Evolutionary conservation across 192 early-diverging fungal genomes (phyloP).

Genomic region (Backusella psychrophila): DNA sequence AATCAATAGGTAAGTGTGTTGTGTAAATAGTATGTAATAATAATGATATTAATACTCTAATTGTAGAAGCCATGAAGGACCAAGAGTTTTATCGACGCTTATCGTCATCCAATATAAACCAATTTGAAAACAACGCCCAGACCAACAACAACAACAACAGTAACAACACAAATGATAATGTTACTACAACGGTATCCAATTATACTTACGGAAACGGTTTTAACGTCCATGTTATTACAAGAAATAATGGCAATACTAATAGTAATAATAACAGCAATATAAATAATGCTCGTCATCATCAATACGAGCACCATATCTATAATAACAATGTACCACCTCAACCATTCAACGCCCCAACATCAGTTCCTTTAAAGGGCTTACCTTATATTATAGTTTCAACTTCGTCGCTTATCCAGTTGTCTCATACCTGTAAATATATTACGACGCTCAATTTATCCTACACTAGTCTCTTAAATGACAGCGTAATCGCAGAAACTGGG

Average conservation of each 20-base stretch:
- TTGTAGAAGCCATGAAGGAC: conserved; percentile 10
- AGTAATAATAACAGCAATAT: background rate
- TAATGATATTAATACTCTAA: background rate
- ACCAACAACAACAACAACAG: background rate
- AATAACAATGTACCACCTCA: background rate
- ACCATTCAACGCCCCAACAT: background rate
- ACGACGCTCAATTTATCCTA: conserved; percentile 38
- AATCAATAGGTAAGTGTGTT: conserved; percentile 17
- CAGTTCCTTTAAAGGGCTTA: background rate
- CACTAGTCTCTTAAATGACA: conserved; percentile 32
- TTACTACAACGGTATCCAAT: background rate
- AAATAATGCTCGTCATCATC: background rate
- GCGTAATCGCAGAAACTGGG: conserved; percentile 43
- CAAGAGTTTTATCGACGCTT: conserved; percentile 15
- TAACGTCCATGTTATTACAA: background rate
- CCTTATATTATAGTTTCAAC: conserved; percentile 39
- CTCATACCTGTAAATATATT: conserved; percentile 37
- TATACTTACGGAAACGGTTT: background rate
- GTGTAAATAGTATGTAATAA: background rate
- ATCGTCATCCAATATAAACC: background rate
- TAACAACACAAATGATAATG: background rate
- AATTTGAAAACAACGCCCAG: background rate
- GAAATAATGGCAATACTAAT: background rate
- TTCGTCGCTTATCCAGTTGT: conserved; percentile 47
- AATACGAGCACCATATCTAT: background rate